Percentiles rank a stretch among this genome's conserved stretches.
Evolutionary conservation across 2,329 filamentous ascomycete species (phyloP).

Genomic region (Coniochaeta sp.): DNA sequence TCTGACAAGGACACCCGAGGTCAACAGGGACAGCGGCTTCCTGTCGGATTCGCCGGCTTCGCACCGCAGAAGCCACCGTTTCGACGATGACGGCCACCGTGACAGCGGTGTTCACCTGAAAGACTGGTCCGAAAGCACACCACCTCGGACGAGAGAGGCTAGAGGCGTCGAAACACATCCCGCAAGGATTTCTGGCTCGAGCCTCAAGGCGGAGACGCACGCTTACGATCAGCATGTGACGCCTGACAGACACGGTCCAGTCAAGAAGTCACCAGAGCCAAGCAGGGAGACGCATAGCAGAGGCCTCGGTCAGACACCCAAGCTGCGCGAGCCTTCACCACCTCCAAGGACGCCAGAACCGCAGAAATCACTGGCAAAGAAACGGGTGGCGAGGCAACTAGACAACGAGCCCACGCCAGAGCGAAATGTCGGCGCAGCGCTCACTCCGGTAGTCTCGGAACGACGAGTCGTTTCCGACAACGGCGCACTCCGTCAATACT

Average conservation of each 20-base stretch:
- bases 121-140: slow-evolving; percentile 30
- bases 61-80: slow-evolving; percentile 21
- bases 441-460: not conserved
- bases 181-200: not conserved
- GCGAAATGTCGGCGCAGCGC: slow-evolving; percentile 2
- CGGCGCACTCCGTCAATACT: slow-evolving; percentile 1
- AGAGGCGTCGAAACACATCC: slow-evolving; percentile 4
- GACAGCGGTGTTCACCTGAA: slow-evolving; percentile 52
- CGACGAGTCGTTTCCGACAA: slow-evolving; percentile 33
- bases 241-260: not conserved
- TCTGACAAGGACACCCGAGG: slow-evolving; percentile 20
- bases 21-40: slow-evolving; percentile 43
- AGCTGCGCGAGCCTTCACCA: slow-evolving; percentile 29
- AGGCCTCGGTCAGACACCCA: slow-evolving; percentile 16
- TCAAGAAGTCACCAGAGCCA: not conserved
- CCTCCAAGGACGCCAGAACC: slow-evolving; percentile 33
- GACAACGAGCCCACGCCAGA: slow-evolving; percentile 20
- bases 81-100: slow-evolving; percentile 29
- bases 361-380: slow-evolving; percentile 26
- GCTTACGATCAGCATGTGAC: not conserved
- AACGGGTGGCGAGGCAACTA: slow-evolving; percentile 17
- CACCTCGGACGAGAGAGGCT: not conserved
- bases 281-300: not conserved
- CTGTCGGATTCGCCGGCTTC: slow-evolving; percentile 35
- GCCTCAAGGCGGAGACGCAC: slow-evolving; percentile 1